Percentiles rank a stretch among this genome's conserved stretches.
Evolutionary conservation across 352 stramenopile species (phyloP).

Genomic region (Blastocystis sp.): DNA sequence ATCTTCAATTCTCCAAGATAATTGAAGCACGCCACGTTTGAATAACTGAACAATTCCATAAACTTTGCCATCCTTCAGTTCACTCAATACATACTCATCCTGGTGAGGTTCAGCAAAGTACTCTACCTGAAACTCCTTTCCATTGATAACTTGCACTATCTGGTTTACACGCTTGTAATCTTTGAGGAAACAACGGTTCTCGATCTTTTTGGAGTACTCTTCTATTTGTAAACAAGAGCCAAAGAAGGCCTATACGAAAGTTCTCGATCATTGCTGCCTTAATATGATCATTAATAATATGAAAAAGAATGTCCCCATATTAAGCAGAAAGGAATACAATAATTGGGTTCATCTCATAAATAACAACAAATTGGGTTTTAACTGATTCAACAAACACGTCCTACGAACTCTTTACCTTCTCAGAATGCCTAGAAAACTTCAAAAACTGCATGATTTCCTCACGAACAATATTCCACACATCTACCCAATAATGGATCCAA

Average conservation of each 20-base stretch:
- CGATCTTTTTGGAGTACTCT: too few relatives aligned
- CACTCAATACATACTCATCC: not conserved
- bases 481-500: not conserved
- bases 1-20: not conserved
- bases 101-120: constrained; percentile 22
- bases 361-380: not conserved
- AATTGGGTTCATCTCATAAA: not conserved
- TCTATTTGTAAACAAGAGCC: too few relatives aligned
- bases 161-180: too few relatives aligned
- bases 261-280: too few relatives aligned
- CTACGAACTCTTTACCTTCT: not conserved
- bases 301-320: too few relatives aligned
- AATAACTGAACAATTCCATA: not conserved
- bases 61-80: not conserved
- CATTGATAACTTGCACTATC: too few relatives aligned
- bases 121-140: not conserved
- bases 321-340: not conserved
- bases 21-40: not conserved
- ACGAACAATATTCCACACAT: not conserved
- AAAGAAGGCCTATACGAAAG: too few relatives aligned
- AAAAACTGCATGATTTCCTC: not conserved
- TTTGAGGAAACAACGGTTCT: too few relatives aligned
- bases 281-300: too few relatives aligned
- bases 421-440: not conserved
- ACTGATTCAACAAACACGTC: not conserved